Evolutionary conservation across 192 early-diverging fungal genomes (phyloP).

Genomic region (Chytriomyces hyalinus): DNA sequence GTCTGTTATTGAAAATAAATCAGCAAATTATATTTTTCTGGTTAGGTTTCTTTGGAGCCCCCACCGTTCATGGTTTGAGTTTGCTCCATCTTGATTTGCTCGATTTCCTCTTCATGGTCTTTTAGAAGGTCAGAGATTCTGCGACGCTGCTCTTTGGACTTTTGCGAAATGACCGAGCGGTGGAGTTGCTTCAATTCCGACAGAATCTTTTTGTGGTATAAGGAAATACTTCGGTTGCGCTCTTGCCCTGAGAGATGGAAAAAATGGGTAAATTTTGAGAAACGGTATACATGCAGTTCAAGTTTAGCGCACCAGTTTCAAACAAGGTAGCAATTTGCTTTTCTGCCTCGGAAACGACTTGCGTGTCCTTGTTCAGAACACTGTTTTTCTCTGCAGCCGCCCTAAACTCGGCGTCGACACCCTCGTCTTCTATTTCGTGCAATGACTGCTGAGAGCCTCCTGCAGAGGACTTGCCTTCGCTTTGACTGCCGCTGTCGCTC

Average conservation of each 20-base stretch:
- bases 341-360: conserved; percentile 25
- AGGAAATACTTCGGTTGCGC: conserved; percentile 5
- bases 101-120: conserved; percentile 41
- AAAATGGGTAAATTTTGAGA: neutral
- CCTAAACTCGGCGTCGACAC: neutral
- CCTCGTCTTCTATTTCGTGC: neutral
- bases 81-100: conserved; percentile 37
- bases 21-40: neutral
- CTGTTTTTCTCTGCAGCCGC: conserved; percentile 20
- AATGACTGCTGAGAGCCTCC: conserved; percentile 8
- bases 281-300: neutral
- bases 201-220: conserved; percentile 34
- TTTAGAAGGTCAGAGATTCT: conserved; percentile 33
- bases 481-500: conserved; percentile 11
- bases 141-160: conserved; percentile 32
- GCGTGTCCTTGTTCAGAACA: conserved; percentile 17
- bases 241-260: neutral
- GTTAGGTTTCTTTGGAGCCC: neutral
- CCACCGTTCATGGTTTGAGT: conserved; percentile 20
- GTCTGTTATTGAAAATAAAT: neutral
- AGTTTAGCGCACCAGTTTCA: neutral
- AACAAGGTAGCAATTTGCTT: conserved; percentile 8
- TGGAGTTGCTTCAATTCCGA: conserved; percentile 30
- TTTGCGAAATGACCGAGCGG: conserved; percentile 18
- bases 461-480: conserved; percentile 4